Percentiles rank a stretch among this genome's conserved stretches.
Evolutionary conservation across 2,329 filamentous ascomycete genomes (phyloP).

Genomic region (Botrytis elliptica): DNA sequence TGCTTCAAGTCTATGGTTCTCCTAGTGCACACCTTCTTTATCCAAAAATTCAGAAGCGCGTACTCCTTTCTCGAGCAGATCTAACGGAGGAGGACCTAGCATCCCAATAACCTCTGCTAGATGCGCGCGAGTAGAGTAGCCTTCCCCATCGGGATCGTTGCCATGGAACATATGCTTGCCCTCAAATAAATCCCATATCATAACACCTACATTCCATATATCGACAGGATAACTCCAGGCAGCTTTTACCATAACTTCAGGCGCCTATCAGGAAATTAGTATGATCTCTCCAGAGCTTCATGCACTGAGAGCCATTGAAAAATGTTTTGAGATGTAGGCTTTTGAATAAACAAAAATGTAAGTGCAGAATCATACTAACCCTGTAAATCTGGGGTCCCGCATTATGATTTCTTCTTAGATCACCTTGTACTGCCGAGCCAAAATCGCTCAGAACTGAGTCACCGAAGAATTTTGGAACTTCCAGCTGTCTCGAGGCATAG

Average conservation of each 20-base stretch:
- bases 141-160: constrained; percentile 28
- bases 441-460: constrained; percentile 49
- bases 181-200: constrained; percentile 39
- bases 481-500: constrained; percentile 45
- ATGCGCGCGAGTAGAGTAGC: constrained; percentile 29
- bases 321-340: neutral
- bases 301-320: neutral
- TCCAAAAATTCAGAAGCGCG: constrained; percentile 33
- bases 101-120: constrained; percentile 36
- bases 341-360: neutral
- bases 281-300: neutral
- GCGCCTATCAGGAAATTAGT: constrained; percentile 33
- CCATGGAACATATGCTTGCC: constrained; percentile 30
- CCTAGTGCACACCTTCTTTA: constrained; percentile 30
- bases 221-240: constrained; percentile 41
- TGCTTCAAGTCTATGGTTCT: neutral
- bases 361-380: constrained; percentile 1
- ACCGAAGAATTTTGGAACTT: constrained; percentile 38
- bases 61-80: constrained; percentile 34
- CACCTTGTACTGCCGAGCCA: constrained; percentile 45
- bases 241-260: constrained; percentile 43
- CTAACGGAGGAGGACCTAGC: constrained; percentile 34
- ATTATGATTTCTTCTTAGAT: constrained; percentile 39
- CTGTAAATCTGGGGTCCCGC: constrained; percentile 44
- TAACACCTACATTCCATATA: constrained; percentile 41